Evolutionary conservation across 805 yeast species (phyloP), one percentile per base, ranked within the genome.

Genomic region (Lachancea cidri): DNA sequence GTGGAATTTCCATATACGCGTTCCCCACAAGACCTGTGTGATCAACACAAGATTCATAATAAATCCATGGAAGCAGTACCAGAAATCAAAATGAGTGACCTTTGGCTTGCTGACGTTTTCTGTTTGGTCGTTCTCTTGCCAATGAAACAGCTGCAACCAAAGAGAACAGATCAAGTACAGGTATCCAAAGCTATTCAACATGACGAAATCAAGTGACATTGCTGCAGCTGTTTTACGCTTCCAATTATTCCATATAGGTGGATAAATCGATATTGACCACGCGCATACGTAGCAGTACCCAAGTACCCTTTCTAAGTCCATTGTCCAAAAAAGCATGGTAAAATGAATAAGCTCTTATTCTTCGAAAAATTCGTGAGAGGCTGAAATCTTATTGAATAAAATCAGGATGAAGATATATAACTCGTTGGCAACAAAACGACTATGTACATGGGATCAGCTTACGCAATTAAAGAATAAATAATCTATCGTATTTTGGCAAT

Each of bases 221-320:
- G 79, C 78, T 38, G 72, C 74, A 0, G 79, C 60, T 0, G 74
- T 65, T 39, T 54, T 58, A 13, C 66, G 55, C 19, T 48, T 55
- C 48, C 63, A 65, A 45, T 73, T 73, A 6, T 72, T 57, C 5
- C 65, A 30, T 5, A 76, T 39, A 2, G 76, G 71, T 3, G 80
- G 77, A 45, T 76, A 76, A 55, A 71, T 71, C 2, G 80, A 72
- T 1, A 73, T 41, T 13, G 78, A 60, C 74, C 74, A 70, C 36
- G 68, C 66, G 4, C 57, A 25, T 2, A 68, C 71, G 47, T 68
- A 68, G 0, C 62, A 46, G n/a, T 60, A 47, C 3, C 73, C 73
- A 5, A 67, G 43, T 2, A 57, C 7, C 9, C 52, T 46, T 30
- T 57, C 60, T 17, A 47, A 34, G 35, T 31, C 20, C 41, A 43